A percentile compares a stretch with the other conserved stretches of the same genome.
Evolutionary conservation across 768 basidiomycete genomes (phyloP).

Genomic region (Clavulina sp.): DNA sequence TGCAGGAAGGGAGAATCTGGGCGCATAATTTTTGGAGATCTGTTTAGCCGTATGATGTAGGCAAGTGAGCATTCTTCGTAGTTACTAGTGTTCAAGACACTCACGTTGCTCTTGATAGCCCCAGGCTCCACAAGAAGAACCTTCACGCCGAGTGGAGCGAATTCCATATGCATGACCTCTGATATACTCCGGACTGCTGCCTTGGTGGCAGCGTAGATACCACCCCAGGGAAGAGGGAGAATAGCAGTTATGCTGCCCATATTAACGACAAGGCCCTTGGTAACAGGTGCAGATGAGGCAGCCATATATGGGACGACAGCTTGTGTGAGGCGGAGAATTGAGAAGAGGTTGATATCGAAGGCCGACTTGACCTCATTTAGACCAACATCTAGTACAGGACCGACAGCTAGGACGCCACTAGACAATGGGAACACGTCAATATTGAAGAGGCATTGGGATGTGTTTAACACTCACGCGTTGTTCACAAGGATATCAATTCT

Average conservation of each 20-base stretch:
- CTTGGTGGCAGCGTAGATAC: neutral
- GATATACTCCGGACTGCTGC: neutral
- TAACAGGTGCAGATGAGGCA: too few species aligned
- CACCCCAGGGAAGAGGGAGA: neutral
- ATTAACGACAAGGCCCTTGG: neutral
- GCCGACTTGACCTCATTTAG: constrained; percentile 14
- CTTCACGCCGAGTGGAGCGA: neutral
- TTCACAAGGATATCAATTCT: neutral
- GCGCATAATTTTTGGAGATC: neutral
- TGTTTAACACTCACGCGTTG: neutral
- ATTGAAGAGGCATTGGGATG: too few species aligned
- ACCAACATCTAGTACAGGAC: constrained; percentile 17
- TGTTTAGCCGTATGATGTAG: too few species aligned
- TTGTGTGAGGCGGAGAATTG: neutral
- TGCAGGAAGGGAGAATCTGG: neutral
- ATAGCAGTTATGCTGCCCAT: neutral
- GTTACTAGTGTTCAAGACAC: too few species aligned
- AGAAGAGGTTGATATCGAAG: constrained; percentile 22
- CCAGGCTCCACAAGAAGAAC: neutral
- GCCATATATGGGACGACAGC: constrained; percentile 2
- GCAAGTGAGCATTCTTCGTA: too few species aligned
- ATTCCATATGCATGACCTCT: neutral
- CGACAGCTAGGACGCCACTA: neutral
- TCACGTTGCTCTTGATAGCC: neutral
- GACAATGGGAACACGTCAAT: neutral